phyloP scores from a whole-genome alignment of 495 filamentous ascomycete genomes.

The Penicillium soppii region DNA sequence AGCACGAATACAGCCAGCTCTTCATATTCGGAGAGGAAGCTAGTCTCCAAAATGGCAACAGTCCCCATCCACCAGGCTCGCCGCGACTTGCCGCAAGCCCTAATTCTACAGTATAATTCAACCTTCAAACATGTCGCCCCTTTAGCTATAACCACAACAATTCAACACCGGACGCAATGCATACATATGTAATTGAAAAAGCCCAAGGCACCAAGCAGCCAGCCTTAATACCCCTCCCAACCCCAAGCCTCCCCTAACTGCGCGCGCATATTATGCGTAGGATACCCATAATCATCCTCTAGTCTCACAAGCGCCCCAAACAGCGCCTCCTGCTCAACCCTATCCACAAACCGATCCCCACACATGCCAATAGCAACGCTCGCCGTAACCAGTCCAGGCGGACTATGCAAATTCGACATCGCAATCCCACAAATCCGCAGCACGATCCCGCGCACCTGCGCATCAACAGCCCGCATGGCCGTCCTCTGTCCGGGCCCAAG shows the following conservation, averaged over 20 bases:
- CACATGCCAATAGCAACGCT: conserved; percentile 31
- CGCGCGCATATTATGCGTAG: not conserved
- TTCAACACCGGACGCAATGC: too few species aligned
- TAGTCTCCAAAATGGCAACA: too few species aligned
- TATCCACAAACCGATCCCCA: conserved; percentile 28
- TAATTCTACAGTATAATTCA: too few species aligned
- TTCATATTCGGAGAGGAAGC: too few species aligned
- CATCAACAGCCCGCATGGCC: conserved; percentile 16
- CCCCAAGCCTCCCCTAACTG: not conserved
- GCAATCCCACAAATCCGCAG: conserved; percentile 30
- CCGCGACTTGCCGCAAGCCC: too few species aligned
- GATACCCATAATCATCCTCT: not conserved
- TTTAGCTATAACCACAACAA: too few species aligned
- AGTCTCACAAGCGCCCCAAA: conserved; percentile 9
- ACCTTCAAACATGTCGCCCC: too few species aligned
- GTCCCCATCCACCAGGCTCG: too few species aligned
- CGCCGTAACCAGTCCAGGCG: conserved; percentile 27
- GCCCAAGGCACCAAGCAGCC: too few species aligned
- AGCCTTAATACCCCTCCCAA: not conserved
- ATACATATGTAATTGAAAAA: too few species aligned
- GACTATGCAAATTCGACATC: conserved; percentile 25
- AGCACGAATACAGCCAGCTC: too few species aligned
- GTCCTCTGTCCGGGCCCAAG: conserved; percentile 27
- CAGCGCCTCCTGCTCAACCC: conserved; percentile 25
- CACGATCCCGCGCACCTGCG: conserved; percentile 23